These are phyloP conservation scores for Umbelopsis sp. DNA, from an alignment of 192 early-diverging fungal species.

Conservation along the genomic window DNA sequence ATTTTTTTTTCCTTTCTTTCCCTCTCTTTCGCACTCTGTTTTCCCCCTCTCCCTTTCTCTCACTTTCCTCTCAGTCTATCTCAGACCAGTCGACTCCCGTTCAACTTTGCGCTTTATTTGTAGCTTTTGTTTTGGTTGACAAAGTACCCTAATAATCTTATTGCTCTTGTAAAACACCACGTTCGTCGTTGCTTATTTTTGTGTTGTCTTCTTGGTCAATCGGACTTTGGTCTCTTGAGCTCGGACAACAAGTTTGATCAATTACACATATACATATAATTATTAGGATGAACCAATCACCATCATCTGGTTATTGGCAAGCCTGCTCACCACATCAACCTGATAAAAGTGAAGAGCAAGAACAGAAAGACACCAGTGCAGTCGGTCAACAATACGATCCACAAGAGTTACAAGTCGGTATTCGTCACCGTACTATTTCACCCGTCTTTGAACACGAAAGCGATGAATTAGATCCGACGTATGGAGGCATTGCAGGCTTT, in stretches of 20 bases:
- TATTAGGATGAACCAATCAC: background rate
- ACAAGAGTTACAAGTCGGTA: background rate
- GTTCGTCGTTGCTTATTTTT: no score
- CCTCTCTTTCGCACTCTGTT: background rate
- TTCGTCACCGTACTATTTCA: conserved; percentile 14
- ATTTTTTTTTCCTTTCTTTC: background rate
- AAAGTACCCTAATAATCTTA: no score
- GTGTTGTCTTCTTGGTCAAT: no score
- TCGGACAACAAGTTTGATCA: background rate
- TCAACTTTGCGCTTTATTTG: background rate
- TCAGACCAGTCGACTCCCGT: background rate
- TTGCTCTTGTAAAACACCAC: no score
- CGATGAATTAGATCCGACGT: conserved; percentile 24
- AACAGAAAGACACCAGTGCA: background rate
- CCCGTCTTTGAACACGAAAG: background rate
- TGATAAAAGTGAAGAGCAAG: background rate
- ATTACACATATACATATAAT: background rate
- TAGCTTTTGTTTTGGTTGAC: no score
- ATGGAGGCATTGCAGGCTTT: conserved; percentile 41
- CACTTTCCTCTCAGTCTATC: background rate
- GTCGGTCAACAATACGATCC: background rate
- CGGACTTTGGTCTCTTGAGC: no score
- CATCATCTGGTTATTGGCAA: background rate
- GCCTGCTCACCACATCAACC: background rate
- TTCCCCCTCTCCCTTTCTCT: background rate